Evolutionary conservation across 805 yeast genomes (phyloP).

Genomic region (Wickerhamiella qilinensis): DNA sequence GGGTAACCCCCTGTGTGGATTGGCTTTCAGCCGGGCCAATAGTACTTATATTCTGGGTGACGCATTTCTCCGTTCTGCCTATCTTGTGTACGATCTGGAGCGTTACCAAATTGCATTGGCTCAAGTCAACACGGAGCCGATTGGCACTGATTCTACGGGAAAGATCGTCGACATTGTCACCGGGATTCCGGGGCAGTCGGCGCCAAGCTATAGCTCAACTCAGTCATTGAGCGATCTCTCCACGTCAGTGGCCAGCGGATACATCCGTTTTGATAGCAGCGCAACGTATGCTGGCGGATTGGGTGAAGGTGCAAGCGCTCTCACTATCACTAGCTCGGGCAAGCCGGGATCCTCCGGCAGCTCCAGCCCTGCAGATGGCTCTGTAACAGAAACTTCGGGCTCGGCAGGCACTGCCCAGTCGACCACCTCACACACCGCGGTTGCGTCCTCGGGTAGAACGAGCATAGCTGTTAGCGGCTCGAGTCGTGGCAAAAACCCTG

Average conservation of each 20-base stretch:
- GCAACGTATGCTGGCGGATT: too few relatives aligned
- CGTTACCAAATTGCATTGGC: conserved; percentile 40
- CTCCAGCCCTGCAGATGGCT: too few relatives aligned
- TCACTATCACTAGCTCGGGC: too few relatives aligned
- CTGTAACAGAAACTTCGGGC: too few relatives aligned
- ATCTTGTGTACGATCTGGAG: conserved; percentile 50
- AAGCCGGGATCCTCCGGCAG: too few relatives aligned
- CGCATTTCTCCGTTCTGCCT: conserved; percentile 44
- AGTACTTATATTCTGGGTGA: conserved; percentile 37
- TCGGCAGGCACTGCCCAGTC: too few relatives aligned
- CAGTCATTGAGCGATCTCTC: not conserved
- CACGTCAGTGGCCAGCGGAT: not conserved
- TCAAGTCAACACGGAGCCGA: conserved; percentile 3
- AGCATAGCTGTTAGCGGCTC: too few relatives aligned
- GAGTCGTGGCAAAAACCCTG: too few relatives aligned
- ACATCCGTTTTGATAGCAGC: not conserved
- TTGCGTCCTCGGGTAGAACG: too few relatives aligned
- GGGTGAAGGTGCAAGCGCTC: too few relatives aligned
- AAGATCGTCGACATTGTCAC: not conserved
- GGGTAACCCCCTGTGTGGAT: conserved; percentile 8
- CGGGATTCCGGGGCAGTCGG: not conserved
- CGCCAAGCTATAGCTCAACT: not conserved
- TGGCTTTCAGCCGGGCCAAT: not conserved
- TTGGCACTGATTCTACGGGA: not conserved
- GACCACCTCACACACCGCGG: too few relatives aligned